Conservation (phyloP, 2,329 filamentous ascomycete species). For the Keithomyces neogunnii region DNA sequence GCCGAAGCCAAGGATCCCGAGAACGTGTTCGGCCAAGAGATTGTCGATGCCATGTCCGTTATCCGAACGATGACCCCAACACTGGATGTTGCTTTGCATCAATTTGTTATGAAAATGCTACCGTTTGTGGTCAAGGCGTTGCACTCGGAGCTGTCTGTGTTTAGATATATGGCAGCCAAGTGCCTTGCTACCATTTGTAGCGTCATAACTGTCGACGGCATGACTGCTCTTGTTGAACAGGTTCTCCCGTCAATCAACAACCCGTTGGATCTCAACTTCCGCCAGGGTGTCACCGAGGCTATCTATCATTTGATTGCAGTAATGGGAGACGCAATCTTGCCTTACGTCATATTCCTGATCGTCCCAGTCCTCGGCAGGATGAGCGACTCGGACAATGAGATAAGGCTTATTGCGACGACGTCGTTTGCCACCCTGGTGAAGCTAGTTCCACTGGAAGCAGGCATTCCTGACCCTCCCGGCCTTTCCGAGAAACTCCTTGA, state of each 20-base stretch:
- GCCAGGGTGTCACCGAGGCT: slow-evolving; percentile 89
- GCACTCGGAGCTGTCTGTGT: slow-evolving; percentile 80
- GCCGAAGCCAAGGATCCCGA: slow-evolving; percentile 65
- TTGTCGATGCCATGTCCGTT: slow-evolving; percentile 89
- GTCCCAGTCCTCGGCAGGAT: slow-evolving; percentile 94
- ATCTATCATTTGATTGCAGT: slow-evolving; percentile 97
- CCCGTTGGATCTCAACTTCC: slow-evolving; percentile 74
- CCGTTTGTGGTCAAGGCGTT: slow-evolving; percentile 81
- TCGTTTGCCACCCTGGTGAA: slow-evolving; percentile 97
- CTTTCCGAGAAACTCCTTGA: slow-evolving; percentile 81
- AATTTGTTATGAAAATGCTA: slow-evolving; percentile 75
- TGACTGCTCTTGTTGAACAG: slow-evolving; percentile 91
- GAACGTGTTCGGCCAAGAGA: slow-evolving; percentile 74
- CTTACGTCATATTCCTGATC: slow-evolving; percentile 98
- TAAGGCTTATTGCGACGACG: slow-evolving; percentile 88
- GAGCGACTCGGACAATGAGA: slow-evolving; percentile 96
- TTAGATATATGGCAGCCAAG: slow-evolving; percentile 94
- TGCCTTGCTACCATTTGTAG: slow-evolving; percentile 97
- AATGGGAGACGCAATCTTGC: slow-evolving; percentile 93
- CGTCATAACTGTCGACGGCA: slow-evolving; percentile 87
- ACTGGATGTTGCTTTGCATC: slow-evolving; percentile 63
- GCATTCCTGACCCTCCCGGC: slow-evolving; percentile 92
- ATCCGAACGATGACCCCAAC: slow-evolving; percentile 91
- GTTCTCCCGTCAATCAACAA: slow-evolving; percentile 90
- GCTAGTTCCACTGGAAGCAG: slow-evolving; percentile 90